Evolutionary conservation across 2,329 filamentous ascomycete genomes (phyloP).

Genomic region (Colletotrichum gigasporum): DNA sequence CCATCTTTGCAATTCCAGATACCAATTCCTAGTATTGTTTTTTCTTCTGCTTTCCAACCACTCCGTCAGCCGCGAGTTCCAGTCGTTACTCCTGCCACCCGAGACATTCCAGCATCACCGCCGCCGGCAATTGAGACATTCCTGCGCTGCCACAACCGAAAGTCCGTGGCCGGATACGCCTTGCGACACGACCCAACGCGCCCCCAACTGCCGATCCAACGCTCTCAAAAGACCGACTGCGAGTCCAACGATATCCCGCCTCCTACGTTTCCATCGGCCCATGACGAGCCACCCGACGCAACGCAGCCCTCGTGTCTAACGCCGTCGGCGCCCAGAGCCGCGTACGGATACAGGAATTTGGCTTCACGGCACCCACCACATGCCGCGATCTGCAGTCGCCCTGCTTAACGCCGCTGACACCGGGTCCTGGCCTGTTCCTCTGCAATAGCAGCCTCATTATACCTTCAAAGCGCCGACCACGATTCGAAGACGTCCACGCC

Average conservation of each 20-base stretch:
- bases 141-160: conserved; percentile 10
- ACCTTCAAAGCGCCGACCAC: conserved; percentile 25
- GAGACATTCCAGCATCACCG: conserved; percentile 14
- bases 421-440: conserved; percentile 20
- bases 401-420: conserved; percentile 11
- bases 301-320: conserved; percentile 4
- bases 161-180: background rate
- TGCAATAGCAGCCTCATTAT: conserved; percentile 21
- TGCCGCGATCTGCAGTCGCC: conserved; percentile 15
- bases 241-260: background rate
- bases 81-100: background rate
- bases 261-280: background rate
- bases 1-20: conserved; percentile 12
- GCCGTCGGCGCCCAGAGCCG: background rate
- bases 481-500: background rate
- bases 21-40: conserved; percentile 18
- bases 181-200: background rate
- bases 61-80: background rate
- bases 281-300: conserved; percentile 2
- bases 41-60: background rate
- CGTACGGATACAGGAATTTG: background rate
- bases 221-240: background rate
- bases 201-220: conserved; percentile 9
- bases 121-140: conserved; percentile 26
- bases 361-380: conserved; percentile 10